phyloP scores from a whole-genome alignment of 2,329 filamentous ascomycete genomes.

The Exophiala viscosa region DNA sequence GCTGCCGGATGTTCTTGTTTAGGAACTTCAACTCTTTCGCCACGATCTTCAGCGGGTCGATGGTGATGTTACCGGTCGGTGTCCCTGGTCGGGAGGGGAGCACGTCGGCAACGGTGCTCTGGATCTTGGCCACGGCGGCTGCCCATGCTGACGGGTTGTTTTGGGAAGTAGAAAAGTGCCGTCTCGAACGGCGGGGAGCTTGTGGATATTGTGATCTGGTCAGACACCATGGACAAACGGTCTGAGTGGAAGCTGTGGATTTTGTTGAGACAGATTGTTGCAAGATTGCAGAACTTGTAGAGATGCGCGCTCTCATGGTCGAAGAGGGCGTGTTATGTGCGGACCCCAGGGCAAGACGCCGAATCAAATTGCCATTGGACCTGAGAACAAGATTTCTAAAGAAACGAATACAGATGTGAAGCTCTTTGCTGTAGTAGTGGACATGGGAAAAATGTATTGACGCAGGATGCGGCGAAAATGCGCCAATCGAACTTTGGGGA shows the following conservation, averaged over 20 bases:
- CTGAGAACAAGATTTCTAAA: neutral
- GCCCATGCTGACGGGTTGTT: constrained; percentile 35
- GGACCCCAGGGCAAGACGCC: neutral
- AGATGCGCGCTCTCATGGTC: constrained; percentile 18
- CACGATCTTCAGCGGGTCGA: constrained; percentile 85
- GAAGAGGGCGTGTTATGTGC: neutral
- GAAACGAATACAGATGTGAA: constrained; percentile 1
- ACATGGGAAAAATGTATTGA: too few species aligned
- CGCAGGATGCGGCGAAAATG: too few species aligned
- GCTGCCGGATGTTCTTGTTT: constrained; percentile 85
- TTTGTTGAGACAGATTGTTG: constrained; percentile 2
- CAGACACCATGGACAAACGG: constrained; percentile 21
- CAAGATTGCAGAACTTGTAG: constrained; percentile 8
- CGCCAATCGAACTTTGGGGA: too few species aligned
- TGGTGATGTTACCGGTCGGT: constrained; percentile 58
- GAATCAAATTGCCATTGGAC: constrained; percentile 13
- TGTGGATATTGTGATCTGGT: constrained; percentile 12
- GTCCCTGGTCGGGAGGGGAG: constrained; percentile 32
- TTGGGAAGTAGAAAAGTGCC: constrained; percentile 17
- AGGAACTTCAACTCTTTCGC: constrained; percentile 96
- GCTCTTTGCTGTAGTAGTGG: neutral
- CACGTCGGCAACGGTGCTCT: constrained; percentile 43
- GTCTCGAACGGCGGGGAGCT: constrained; percentile 1
- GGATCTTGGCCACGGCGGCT: constrained; percentile 52
- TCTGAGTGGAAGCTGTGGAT: constrained; percentile 7